phyloP scores from a whole-genome alignment of 2,329 filamentous ascomycete genomes.

The Penicillium sp. region DNA sequence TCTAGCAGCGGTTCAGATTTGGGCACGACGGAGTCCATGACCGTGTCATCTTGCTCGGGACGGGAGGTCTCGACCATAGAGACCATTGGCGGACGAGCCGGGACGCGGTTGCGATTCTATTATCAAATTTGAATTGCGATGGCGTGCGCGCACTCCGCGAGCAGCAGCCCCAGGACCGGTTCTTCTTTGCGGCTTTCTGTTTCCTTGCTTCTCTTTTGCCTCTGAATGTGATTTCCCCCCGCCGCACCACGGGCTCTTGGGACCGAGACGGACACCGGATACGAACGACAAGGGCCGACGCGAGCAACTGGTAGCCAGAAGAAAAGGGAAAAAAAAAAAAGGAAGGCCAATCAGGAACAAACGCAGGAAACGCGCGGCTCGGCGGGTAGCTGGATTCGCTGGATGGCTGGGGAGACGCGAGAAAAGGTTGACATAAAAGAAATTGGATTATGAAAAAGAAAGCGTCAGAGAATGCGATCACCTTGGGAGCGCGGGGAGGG shows the following conservation, averaged over 20 bases:
- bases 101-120: not conserved
- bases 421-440: conserved; percentile 46
- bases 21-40: conserved; percentile 41
- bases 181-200: conserved; percentile 1
- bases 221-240: conserved; percentile 13
- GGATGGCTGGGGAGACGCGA: conserved; percentile 40
- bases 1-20: conserved; percentile 44
- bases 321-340: conserved; percentile 5
- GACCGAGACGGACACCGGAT: not conserved
- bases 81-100: conserved; percentile 38
- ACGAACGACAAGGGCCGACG: no score
- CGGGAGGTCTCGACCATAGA: conserved; percentile 44
- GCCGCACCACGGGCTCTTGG: conserved; percentile 9
- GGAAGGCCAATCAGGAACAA: conserved; percentile 12
- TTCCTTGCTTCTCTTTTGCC: conserved; percentile 2
- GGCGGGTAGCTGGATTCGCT: conserved; percentile 34
- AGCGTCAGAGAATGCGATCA: conserved; percentile 33
- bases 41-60: conserved; percentile 41
- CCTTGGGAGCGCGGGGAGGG: conserved; percentile 20
- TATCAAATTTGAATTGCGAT: no score
- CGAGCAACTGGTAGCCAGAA: conserved; percentile 3
- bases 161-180: no score
- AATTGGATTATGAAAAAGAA: conserved; percentile 34
- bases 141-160: no score
- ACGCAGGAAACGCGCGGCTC: conserved; percentile 42